Conservation (phyloP, 805 yeast genomes). For the Clavispora phyllophila region DNA sequence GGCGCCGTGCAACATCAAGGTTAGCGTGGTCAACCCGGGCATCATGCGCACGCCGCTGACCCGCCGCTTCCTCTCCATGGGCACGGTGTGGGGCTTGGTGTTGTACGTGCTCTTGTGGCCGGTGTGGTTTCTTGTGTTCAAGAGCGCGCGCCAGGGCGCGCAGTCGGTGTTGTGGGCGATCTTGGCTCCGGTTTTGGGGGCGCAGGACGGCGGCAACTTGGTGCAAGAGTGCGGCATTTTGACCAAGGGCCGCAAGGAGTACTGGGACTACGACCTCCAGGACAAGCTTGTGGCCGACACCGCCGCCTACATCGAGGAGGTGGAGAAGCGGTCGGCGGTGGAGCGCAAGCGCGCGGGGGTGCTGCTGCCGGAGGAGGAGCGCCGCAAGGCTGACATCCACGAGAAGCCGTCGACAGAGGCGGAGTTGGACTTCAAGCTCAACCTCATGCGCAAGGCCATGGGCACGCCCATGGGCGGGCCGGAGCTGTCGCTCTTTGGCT, state of each 20-base stretch:
- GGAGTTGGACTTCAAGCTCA: conserved; percentile 33
- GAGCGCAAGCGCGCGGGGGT: conserved; percentile 37
- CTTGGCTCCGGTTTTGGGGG: conserved; percentile 64
- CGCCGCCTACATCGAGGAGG: conserved; percentile 45
- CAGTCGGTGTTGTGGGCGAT: conserved; percentile 70
- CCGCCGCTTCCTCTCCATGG: conserved; percentile 71
- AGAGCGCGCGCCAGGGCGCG: conserved; percentile 72
- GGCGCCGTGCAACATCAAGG: conserved; percentile 62
- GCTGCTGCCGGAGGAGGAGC: conserved; percentile 9
- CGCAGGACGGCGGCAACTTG: conserved; percentile 60
- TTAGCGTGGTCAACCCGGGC: conserved; percentile 86
- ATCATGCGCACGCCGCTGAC: conserved; percentile 84
- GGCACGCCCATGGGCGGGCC: conserved; percentile 16
- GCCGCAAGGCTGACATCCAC: conserved; percentile 20
- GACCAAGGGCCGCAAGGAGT: conserved; percentile 56
- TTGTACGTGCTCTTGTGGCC: conserved; percentile 69
- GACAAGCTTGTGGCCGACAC: conserved; percentile 57
- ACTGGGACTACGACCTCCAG: conserved; percentile 57
- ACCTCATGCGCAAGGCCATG: conserved; percentile 20
- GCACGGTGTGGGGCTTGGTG: conserved; percentile 59
- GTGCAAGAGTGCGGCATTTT: conserved; percentile 67
- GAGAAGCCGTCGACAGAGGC: conserved; percentile 31
- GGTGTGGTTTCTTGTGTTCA: conserved; percentile 73
- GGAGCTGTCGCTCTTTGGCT: conserved; percentile 17
- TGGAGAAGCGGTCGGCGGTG: conserved; percentile 71